Conservation (phyloP, 345 rosid species). For the Gossypium herbaceum region DNA sequence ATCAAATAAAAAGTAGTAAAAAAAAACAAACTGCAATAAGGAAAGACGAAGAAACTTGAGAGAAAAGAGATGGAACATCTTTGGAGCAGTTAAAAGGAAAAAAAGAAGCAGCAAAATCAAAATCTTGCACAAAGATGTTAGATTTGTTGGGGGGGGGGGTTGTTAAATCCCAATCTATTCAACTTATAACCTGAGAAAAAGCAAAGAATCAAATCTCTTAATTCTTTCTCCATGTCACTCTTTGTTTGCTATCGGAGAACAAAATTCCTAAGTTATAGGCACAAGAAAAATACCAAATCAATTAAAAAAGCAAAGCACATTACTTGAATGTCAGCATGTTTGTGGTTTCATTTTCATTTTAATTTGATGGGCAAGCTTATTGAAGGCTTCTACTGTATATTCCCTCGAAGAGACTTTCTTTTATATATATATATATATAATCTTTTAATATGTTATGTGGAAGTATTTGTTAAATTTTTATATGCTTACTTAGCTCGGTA, state of each 20-base stretch:
- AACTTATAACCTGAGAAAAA: constrained; percentile 12
- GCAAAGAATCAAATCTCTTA: constrained; percentile 29
- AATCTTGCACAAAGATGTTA: not conserved
- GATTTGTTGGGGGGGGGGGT: not conserved
- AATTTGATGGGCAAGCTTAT: not conserved
- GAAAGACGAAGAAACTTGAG: not conserved
- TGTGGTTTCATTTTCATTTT: not conserved
- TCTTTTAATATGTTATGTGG: not conserved
- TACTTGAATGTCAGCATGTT: not conserved
- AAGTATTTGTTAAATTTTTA: not conserved
- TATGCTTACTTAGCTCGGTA: not conserved
- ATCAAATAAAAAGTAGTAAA: not conserved
- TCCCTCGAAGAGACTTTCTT: not conserved
- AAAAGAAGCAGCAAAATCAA: not conserved
- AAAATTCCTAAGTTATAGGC: constrained; percentile 10
- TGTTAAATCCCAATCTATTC: not conserved
- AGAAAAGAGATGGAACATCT: not conserved
- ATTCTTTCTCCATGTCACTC: constrained; percentile 10
- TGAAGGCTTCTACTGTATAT: constrained; percentile 13
- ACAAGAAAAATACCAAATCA: constrained; percentile 24
- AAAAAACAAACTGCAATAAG: not conserved
- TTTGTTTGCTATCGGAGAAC: not conserved
- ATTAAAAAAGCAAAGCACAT: constrained; percentile 29
- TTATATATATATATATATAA: not conserved
- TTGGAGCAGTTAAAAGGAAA: not conserved